phyloP scores from a whole-genome alignment of 768 basidiomycete species.

The Panaeolus cyanescens region DNA sequence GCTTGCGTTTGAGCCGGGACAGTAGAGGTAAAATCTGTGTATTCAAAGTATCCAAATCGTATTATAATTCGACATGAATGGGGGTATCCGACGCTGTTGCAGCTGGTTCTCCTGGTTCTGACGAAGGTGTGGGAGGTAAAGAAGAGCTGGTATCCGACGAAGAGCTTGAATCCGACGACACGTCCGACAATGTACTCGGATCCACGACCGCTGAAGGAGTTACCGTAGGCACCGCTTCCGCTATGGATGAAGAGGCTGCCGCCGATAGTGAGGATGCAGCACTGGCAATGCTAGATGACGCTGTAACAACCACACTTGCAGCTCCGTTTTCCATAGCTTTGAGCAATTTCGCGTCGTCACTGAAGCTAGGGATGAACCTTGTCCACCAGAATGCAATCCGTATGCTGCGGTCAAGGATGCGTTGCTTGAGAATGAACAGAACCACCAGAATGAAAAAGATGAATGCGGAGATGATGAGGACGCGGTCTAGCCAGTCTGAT shows the following conservation, averaged over 20 bases:
- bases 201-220: not conserved
- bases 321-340: slow-evolving; percentile 34
- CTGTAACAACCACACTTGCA: slow-evolving; percentile 7
- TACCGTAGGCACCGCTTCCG: not conserved
- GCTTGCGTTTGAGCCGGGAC: no score
- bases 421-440: slow-evolving; percentile 85
- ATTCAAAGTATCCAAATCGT: not conserved
- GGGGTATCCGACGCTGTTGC: slow-evolving; percentile 1
- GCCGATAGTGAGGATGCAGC: slow-evolving; percentile 12
- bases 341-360: slow-evolving; percentile 35
- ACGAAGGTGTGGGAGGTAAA: not conserved
- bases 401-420: slow-evolving; percentile 78
- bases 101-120: not conserved
- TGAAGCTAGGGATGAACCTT: slow-evolving; percentile 62
- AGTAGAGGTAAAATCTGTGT: not conserved
- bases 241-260: slow-evolving; percentile 8
- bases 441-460: slow-evolving; percentile 84
- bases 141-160: not conserved
- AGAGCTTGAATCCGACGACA: slow-evolving; percentile 2
- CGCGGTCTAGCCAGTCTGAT: slow-evolving; percentile 89
- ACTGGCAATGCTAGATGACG: slow-evolving; percentile 6
- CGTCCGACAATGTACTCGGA: not conserved
- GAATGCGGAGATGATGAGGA: slow-evolving; percentile 80
- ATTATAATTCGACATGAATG: slow-evolving; percentile 18
- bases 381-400: slow-evolving; percentile 90